Evolutionary conservation across 768 basidiomycete genomes (phyloP), one percentile per base, ranked within the genome.

Genomic region (Russula dissimulans): DNA sequence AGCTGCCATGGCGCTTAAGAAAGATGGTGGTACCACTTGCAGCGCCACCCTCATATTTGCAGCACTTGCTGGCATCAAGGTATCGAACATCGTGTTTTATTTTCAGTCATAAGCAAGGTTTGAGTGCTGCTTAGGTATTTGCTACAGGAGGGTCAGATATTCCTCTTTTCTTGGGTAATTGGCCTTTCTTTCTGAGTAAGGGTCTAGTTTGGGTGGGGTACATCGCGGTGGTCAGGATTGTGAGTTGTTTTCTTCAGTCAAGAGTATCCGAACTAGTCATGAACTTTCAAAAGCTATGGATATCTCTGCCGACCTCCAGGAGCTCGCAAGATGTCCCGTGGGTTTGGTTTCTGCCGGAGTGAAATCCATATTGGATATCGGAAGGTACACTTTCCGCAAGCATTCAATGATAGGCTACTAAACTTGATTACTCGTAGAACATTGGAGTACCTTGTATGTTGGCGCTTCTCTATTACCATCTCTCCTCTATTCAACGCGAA

Each of bases 301-400:
- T 68, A 77, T 99, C 32, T 97, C 95, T 15, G 93, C 95, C 15
- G 95, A 99, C 70, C 77, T 99, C 15, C 85, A 86, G 9, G 93
- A 97, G 70, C 81, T 99, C 38, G 78, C 89, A 22, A 80, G 91
- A 18, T 95, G 91, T 66, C 89, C 94, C 22, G 90, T 98, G 47
- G 93, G 88, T 3, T 79, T 99, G 39, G 84, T 98, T 10, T 95
- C 95, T 17, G 88, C 94, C 10, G 97, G 97, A 11, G 85, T 91
- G 18, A 99, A 98, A 71, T 91, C 89, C 0, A 97, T 99, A 62
- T 72, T 99, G 45, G 97, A 99, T 70, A 94, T 98, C 60, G 88
- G 88, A 59, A 80, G 82, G 88, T 83, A 56, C 56, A 74, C 48
- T 42, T 42, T 48, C 43, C 15, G 29, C 15, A 12, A 4, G 31